These are phyloP conservation scores for Grifola frondosa DNA, from an alignment of 1,284 basidiomycete species.

Conservation along the genomic window DNA sequence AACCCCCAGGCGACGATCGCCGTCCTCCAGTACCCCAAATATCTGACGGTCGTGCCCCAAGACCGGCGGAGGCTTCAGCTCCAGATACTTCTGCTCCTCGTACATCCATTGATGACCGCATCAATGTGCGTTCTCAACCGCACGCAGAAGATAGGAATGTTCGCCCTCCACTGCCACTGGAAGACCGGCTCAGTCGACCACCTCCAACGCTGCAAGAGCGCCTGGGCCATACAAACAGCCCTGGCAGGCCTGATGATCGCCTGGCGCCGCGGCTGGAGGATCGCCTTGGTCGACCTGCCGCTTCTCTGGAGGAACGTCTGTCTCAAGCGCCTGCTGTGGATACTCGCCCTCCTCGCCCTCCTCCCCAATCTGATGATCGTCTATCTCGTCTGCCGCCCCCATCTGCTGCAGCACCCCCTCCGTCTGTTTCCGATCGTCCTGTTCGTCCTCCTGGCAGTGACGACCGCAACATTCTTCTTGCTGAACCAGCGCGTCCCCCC, in stretches of 20 bases:
- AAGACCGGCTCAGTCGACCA: constrained; percentile 29
- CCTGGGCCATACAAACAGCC: constrained; percentile 15
- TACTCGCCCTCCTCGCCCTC: constrained; percentile 16
- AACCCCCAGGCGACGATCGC: constrained; percentile 2
- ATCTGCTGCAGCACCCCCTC: constrained; percentile 11
- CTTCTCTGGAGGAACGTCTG: constrained; percentile 26
- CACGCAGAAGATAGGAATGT: constrained; percentile 17
- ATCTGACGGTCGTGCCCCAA: not conserved
- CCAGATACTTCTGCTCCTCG: constrained; percentile 13
- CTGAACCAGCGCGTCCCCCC: constrained; percentile 20
- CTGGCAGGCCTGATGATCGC: constrained; percentile 19
- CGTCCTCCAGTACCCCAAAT: constrained; percentile 2
- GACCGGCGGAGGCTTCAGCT: too few species aligned
- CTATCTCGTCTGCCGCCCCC: constrained; percentile 9
- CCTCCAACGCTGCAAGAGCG: constrained; percentile 31
- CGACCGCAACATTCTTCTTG: constrained; percentile 19
- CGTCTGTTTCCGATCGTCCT: constrained; percentile 16
- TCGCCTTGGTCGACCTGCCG: constrained; percentile 18
- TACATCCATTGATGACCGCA: constrained; percentile 21
- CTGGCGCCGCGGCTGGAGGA: constrained; percentile 18
- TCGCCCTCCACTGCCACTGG: constrained; percentile 23
- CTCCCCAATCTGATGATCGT: constrained; percentile 11
- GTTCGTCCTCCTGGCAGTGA: constrained; percentile 15
- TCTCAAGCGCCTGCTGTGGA: constrained; percentile 19
- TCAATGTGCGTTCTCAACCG: constrained; percentile 12